Evolutionary conservation across 1,284 basidiomycete genomes (phyloP), one percentile per base, ranked within the genome.

Genomic region (Cerioporus squamosus): DNA sequence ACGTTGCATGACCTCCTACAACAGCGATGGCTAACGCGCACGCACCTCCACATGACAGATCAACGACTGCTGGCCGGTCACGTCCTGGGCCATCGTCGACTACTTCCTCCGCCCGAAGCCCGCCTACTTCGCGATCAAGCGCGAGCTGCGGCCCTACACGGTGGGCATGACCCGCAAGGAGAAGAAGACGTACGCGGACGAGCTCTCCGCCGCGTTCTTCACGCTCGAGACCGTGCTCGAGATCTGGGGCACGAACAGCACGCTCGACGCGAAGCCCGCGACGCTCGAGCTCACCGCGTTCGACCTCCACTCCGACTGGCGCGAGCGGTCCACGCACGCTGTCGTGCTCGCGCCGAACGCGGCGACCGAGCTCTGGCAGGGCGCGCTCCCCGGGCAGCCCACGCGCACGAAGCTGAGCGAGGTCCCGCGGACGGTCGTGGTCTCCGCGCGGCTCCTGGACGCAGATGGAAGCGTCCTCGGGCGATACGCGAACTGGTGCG

Each of bases 211-310:
- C 15, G 88, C 86, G 10, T 75, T 82, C 63, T 89, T 90, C 74
- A 82, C 78, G 26, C 87, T 94, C 67, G 81, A 85, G 58, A 85
- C 81, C 39, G 70, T 80, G 57, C 73, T 94, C 51, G 85, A 94
- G 72, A 81, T 95, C 43, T 95, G 94, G 94, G 93, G 84, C 9
- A 91, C 91, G 54, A 95, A 94, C 75, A 87, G 86, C 66, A 87
- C 86, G 7, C 76, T 93, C 14, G 53, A 72, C 23, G 77, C 81
- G 64, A 87, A 87, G 70, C 74, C 75, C 17, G 86, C 76, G 33
- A 83, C 72, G 17, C 77, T 95, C 58, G 86, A 90, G 62, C 81
- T 95, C 45, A 81, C 81, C 24, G 81, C 82, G 5, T 94, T 90
- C 70, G 89, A 94, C 68, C 72, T 92, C 46, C 29, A 83, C 52